phyloP scores from a whole-genome alignment of 2,329 filamentous ascomycete species.

The Bipolaris bicolor region DNA sequence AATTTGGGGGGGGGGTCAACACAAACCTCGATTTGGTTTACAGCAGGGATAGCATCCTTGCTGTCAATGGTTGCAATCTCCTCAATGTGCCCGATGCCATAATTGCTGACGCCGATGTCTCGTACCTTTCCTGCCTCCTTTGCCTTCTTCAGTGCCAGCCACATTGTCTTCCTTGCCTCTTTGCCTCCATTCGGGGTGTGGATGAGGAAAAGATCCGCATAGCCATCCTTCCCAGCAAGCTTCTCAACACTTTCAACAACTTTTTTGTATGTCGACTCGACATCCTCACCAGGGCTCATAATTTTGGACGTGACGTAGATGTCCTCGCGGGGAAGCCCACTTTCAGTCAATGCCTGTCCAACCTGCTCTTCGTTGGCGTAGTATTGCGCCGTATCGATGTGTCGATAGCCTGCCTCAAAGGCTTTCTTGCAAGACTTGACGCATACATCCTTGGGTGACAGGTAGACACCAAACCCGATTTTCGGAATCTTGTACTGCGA shows the following conservation, averaged over 20 bases:
- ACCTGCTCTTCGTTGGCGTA: conserved; percentile 74
- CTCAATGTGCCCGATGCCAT: conserved; percentile 69
- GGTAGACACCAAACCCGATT: conserved; percentile 76
- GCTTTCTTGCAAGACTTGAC: conserved; percentile 64
- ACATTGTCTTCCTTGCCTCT: conserved; percentile 65
- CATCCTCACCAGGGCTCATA: conserved; percentile 58
- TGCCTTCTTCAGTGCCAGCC: conserved; percentile 69
- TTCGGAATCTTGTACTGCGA: conserved; percentile 63
- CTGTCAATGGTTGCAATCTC: conserved; percentile 68
- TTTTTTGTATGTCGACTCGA: conserved; percentile 65
- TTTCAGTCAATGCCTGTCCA: conserved; percentile 66
- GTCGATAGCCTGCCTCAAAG: conserved; percentile 64
- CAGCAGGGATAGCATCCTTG: conserved; percentile 71
- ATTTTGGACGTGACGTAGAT: conserved; percentile 77
- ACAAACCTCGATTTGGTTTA: conserved; percentile 75
- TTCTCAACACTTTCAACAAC: conserved; percentile 67
- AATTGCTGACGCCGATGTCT: conserved; percentile 77
- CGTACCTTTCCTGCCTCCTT: conserved; percentile 65
- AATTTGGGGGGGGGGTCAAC: neutral
- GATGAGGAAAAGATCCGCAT: conserved; percentile 74
- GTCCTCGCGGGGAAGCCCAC: conserved; percentile 62
- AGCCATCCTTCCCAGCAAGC: conserved; percentile 61
- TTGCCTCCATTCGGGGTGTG: conserved; percentile 66
- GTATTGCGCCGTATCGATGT: conserved; percentile 71
- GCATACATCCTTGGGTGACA: conserved; percentile 62